Conservation (phyloP, 305 asterid species). For the Fraxinus xanthoxyloides region DNA sequence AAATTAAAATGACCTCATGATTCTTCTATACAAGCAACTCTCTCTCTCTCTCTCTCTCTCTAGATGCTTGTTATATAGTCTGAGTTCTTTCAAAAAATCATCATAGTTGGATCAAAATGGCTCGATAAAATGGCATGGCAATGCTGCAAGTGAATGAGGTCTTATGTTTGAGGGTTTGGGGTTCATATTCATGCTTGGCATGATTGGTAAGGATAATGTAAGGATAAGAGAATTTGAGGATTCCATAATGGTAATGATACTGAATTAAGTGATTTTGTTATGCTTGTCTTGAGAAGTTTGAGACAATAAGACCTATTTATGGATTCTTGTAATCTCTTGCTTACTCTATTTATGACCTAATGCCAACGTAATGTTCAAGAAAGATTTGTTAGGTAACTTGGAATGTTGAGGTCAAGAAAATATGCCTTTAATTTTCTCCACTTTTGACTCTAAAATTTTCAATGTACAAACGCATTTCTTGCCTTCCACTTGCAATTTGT, state of each 20-base stretch:
- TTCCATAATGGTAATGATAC: constrained; percentile 28
- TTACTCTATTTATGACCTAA: constrained; percentile 21
- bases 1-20: neutral
- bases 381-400: constrained; percentile 2
- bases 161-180: neutral
- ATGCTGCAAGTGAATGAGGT: neutral
- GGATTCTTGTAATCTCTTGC: constrained; percentile 12
- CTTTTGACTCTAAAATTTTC: too few relatives aligned
- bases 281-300: constrained; percentile 3
- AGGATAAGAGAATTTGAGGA: constrained; percentile 26
- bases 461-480: constrained; percentile 19
- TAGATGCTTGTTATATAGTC: too few relatives aligned
- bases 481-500: constrained; percentile 29
- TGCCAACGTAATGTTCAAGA: constrained; percentile 21
- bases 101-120: constrained; percentile 9
- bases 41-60: neutral
- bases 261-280: constrained; percentile 32
- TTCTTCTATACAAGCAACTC: neutral
- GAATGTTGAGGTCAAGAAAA: constrained; percentile 20
- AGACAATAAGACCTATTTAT: constrained; percentile 33
- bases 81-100: neutral
- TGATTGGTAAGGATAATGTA: constrained; percentile 21
- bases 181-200: constrained; percentile 7
- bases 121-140: constrained; percentile 1
- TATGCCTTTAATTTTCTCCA: too few relatives aligned